These are phyloP conservation scores for Cutaneotrichosporon dermatis DNA, from an alignment of 1,284 basidiomycete genomes.

Conservation along the genomic window DNA sequence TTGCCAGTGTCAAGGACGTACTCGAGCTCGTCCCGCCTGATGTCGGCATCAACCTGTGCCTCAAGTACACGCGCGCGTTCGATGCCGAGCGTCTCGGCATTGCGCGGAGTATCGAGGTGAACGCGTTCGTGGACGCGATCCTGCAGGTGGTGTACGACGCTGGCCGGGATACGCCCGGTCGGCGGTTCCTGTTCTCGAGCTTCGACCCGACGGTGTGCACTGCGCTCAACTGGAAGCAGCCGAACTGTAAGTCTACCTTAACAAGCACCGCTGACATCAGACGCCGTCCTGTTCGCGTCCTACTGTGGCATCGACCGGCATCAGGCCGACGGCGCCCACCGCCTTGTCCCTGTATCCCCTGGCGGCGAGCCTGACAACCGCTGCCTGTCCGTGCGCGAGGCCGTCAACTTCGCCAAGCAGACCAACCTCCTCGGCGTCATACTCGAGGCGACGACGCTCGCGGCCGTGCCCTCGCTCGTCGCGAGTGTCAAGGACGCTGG, in stretches of 20 bases:
- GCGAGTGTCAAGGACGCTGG: slow-evolving; percentile 82
- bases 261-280: slow-evolving; percentile 52
- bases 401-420: slow-evolving; percentile 87
- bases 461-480: slow-evolving; percentile 73
- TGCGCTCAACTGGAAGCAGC: slow-evolving; percentile 94
- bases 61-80: slow-evolving; percentile 60
- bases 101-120: slow-evolving; percentile 60
- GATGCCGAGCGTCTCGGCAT: slow-evolving; percentile 53
- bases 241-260: slow-evolving; percentile 66
- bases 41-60: slow-evolving; percentile 72
- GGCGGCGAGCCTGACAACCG: slow-evolving; percentile 53
- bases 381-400: slow-evolving; percentile 73
- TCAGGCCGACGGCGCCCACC: slow-evolving; percentile 17
- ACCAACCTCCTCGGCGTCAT: slow-evolving; percentile 94
- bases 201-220: slow-evolving; percentile 78
- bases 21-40: slow-evolving; percentile 70
- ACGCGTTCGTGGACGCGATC: slow-evolving; percentile 74
- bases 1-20: slow-evolving; percentile 67
- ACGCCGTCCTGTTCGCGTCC: slow-evolving; percentile 92
- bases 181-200: slow-evolving; percentile 80
- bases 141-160: slow-evolving; percentile 71
- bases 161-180: slow-evolving; percentile 50
- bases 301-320: slow-evolving; percentile 66
- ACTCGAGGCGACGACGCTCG: slow-evolving; percentile 77
- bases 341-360: slow-evolving; percentile 42